These are phyloP conservation scores for Epipyxis sp. DNA, from an alignment of 108 stramenopile species.

Conservation along the genomic window DNA sequence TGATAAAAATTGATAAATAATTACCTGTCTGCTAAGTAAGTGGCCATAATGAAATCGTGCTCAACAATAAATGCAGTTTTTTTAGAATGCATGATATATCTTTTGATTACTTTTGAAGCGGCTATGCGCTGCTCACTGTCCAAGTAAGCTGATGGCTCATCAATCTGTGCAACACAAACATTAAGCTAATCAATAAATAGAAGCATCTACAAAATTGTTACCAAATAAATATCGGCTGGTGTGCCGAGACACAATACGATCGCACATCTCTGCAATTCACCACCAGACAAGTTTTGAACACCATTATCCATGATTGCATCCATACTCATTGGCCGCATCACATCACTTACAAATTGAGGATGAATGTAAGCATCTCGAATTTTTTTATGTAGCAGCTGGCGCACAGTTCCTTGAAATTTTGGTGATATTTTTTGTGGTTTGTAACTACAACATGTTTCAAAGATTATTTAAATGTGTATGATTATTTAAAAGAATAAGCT, in stretches of 20 bases:
- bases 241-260: slow-evolving; percentile 88
- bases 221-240: slow-evolving; percentile 94
- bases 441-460: slow-evolving; percentile 62
- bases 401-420: slow-evolving; percentile 84
- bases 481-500: too few relatives aligned
- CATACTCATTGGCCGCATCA: slow-evolving; percentile 90
- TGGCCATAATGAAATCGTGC: slow-evolving; percentile 99
- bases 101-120: slow-evolving; percentile 97
- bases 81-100: slow-evolving; percentile 97
- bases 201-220: neutral
- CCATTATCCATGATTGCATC: slow-evolving; percentile 91
- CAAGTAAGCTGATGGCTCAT: slow-evolving; percentile 96
- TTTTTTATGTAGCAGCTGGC: slow-evolving; percentile 90
- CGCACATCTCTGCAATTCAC: slow-evolving; percentile 96
- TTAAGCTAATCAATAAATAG: neutral
- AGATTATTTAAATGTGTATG: slow-evolving; percentile 6
- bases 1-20: neutral
- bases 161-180: slow-evolving; percentile 53
- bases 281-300: slow-evolving; percentile 95
- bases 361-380: slow-evolving; percentile 88
- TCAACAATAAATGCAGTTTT: slow-evolving; percentile 97
- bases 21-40: slow-evolving; percentile 65
- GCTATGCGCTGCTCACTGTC: slow-evolving; percentile 98
- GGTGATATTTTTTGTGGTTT: slow-evolving; percentile 99
- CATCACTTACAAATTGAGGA: slow-evolving; percentile 94